These are phyloP conservation scores for Abrus pulchellus DNA, from an alignment of 306 rosid species.

Conservation along the genomic window DNA sequence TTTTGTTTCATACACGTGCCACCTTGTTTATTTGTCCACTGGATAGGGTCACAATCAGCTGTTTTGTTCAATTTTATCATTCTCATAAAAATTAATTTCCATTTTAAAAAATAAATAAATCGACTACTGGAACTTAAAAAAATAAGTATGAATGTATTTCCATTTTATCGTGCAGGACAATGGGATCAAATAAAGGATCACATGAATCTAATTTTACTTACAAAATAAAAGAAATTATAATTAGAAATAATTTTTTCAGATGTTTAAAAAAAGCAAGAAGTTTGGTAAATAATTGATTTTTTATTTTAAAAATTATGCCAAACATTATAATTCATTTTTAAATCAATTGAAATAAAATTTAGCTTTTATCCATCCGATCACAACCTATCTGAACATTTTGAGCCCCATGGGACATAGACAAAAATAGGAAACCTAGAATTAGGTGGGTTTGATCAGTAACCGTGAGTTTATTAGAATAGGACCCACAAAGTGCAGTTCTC, in stretches of 20 bases:
- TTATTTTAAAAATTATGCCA: too few relatives aligned
- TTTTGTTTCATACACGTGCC: not conserved
- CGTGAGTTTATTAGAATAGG: not conserved
- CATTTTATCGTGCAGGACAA: too few relatives aligned
- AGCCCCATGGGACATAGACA: not conserved
- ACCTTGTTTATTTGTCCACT: conserved; percentile 10
- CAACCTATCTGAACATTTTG: not conserved
- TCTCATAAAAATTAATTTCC: not conserved
- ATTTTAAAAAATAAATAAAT: not conserved
- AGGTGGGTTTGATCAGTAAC: not conserved
- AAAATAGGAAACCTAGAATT: not conserved
- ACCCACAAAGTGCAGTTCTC: not conserved
- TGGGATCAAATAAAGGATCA: too few relatives aligned
- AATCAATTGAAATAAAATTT: not conserved
- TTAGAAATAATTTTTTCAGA: too few relatives aligned
- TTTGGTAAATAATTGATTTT: too few relatives aligned
- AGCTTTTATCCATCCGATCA: not conserved
- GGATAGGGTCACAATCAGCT: conserved; percentile 44
- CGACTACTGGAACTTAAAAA: not conserved
- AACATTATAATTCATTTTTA: not conserved
- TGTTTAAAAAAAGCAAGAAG: too few relatives aligned
- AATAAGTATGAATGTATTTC: not conserved
- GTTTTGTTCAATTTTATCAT: conserved; percentile 29
- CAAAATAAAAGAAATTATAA: too few relatives aligned
- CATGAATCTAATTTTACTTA: too few relatives aligned